A percentile compares a stretch with the other conserved stretches of the same genome.
Evolutionary conservation across 805 yeast genomes (phyloP).

Genomic region (Saccharomycopsis sp.): DNA sequence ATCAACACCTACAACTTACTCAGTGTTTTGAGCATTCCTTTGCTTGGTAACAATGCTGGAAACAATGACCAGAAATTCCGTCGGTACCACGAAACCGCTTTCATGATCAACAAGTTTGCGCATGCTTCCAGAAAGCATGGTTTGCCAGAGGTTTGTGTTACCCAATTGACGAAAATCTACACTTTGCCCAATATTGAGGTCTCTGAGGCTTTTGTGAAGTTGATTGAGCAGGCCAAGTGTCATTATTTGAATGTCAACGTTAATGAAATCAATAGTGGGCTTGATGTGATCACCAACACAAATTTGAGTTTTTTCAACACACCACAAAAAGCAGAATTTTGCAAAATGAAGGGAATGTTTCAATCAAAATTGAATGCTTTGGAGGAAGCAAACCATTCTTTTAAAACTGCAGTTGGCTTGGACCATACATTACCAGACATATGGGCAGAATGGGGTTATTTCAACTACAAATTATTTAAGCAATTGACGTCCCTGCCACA

Average conservation of each 20-base stretch:
- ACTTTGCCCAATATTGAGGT: slow-evolving; percentile 95
- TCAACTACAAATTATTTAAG: slow-evolving; percentile 79
- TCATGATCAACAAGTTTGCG: slow-evolving; percentile 97
- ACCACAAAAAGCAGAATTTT: slow-evolving; percentile 96
- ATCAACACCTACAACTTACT: slow-evolving; percentile 96
- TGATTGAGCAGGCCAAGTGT: slow-evolving; percentile 95
- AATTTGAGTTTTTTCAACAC: slow-evolving; percentile 93
- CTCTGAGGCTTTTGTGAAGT: slow-evolving; percentile 92
- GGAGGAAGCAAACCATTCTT: slow-evolving; percentile 95
- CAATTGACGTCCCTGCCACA: slow-evolving; percentile 30
- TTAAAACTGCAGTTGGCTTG: slow-evolving; percentile 94
- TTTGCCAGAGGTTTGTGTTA: slow-evolving; percentile 93
- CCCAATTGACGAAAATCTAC: slow-evolving; percentile 85
- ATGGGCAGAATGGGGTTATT: slow-evolving; percentile 99
- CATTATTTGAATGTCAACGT: slow-evolving; percentile 80
- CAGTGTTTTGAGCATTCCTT: slow-evolving; percentile 86
- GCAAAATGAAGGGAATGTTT: slow-evolving; percentile 96
- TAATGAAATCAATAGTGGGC: slow-evolving; percentile 83
- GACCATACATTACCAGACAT: slow-evolving; percentile 92
- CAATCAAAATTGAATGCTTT: slow-evolving; percentile 79
- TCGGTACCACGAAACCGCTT: slow-evolving; percentile 97
- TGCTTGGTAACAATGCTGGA: slow-evolving; percentile 36
- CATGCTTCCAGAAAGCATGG: slow-evolving; percentile 96
- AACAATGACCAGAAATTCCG: slow-evolving; percentile 86
- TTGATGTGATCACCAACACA: slow-evolving; percentile 94